These are phyloP conservation scores for Melampsora larici-populina DNA, from an alignment of 1,284 basidiomycete species.

Conservation along the genomic window DNA sequence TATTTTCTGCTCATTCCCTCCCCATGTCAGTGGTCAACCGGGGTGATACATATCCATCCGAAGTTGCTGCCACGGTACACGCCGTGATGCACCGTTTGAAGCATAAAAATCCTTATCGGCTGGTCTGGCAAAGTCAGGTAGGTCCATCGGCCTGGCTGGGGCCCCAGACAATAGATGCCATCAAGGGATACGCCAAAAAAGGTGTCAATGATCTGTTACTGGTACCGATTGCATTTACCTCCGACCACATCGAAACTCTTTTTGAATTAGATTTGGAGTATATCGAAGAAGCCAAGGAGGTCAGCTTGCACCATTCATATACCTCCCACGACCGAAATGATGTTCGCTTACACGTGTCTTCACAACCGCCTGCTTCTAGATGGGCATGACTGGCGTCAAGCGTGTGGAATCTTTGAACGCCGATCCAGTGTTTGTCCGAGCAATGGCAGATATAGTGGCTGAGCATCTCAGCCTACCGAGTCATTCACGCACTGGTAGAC, in stretches of 20 bases:
- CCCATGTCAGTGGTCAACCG: conserved; percentile 97
- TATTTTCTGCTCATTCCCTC: conserved; percentile 96
- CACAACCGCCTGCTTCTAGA: conserved; percentile 58
- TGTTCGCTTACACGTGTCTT: conserved; percentile 9
- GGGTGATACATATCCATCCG: conserved; percentile 92
- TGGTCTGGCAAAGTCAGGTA: conserved; percentile 98
- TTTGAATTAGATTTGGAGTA: conserved; percentile 97
- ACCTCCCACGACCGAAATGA: conserved; percentile 35
- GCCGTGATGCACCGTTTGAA: conserved; percentile 81
- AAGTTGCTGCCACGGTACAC: conserved; percentile 88
- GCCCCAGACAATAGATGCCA: conserved; percentile 84
- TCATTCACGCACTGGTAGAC: conserved; percentile 62
- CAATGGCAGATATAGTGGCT: conserved; percentile 86
- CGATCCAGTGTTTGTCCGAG: conserved; percentile 95
- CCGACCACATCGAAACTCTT: conserved; percentile 97
- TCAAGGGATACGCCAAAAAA: conserved; percentile 85
- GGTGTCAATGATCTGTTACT: conserved; percentile 83
- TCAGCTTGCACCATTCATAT: conserved; percentile 55
- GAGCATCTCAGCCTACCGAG: conserved; percentile 63
- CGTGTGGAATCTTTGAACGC: conserved; percentile 95
- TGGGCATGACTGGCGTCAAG: conserved; percentile 76
- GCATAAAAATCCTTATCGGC: conserved; percentile 76
- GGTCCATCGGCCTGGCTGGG: conserved; percentile 98
- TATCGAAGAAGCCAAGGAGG: conserved; percentile 81
- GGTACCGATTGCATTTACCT: conserved; percentile 96